Evolutionary conservation across 1,139 yeast genomes (phyloP).

Genomic region (Schizosaccharomyces versatilis): DNA sequence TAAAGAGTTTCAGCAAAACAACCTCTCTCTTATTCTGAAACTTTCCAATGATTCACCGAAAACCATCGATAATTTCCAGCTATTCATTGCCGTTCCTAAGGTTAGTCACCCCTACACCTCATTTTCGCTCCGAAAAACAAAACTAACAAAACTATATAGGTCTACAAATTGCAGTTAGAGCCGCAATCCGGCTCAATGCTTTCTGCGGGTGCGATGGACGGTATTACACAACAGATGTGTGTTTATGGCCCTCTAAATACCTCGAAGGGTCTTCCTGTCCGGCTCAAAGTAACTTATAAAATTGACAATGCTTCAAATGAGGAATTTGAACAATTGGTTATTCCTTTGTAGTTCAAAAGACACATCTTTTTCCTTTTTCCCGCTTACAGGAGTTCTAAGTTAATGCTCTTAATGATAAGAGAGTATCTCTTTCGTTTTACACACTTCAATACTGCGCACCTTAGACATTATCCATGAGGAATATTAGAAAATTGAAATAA

Average conservation of each 20-base stretch:
- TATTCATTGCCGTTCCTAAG: slow-evolving; percentile 1
- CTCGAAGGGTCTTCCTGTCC: slow-evolving; percentile 16
- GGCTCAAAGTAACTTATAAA: slow-evolving; percentile 24
- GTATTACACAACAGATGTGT: background rate
- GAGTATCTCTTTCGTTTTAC: too few relatives aligned
- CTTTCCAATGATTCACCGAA: background rate
- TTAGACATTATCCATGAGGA: too few relatives aligned
- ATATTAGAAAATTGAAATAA: too few relatives aligned
- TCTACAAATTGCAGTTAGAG: background rate
- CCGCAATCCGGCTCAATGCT: slow-evolving; percentile 1
- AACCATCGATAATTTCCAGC: background rate
- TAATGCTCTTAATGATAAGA: too few relatives aligned
- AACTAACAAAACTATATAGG: background rate
- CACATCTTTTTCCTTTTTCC: too few relatives aligned
- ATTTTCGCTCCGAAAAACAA: background rate
- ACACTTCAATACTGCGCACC: too few relatives aligned
- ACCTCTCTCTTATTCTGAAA: too few relatives aligned
- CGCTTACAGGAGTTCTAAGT: too few relatives aligned
- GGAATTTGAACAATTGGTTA: slow-evolving; percentile 41
- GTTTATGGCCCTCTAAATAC: background rate
- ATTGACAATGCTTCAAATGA: background rate
- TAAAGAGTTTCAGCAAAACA: too few relatives aligned
- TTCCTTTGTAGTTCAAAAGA: slow-evolving; percentile 15
- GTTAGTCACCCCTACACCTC: background rate
- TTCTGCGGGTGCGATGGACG: background rate